Evolutionary conservation across 768 basidiomycete genomes (phyloP), one percentile per base, ranked within the genome.

Genomic region (Thelephora ganbajun): DNA sequence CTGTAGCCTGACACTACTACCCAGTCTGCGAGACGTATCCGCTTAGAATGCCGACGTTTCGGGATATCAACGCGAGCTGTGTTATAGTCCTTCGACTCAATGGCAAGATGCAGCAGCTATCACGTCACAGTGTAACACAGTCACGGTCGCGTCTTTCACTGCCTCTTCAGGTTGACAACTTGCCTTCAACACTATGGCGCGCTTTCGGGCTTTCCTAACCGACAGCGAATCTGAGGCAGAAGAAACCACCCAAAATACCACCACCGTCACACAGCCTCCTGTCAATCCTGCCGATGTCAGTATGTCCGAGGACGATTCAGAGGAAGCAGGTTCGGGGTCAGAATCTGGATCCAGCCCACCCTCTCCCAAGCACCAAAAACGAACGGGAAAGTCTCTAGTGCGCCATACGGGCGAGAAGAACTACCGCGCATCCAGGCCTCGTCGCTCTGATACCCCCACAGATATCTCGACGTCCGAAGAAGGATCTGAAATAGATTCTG

Each of bases 141-240:
- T 30, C 26, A 30, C 26, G 9, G 26, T 30, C 26, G 26, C 26
- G 26, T 30, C 26, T 30, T 30, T 30, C 9, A 9, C 26, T 9
- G 26, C 26, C 26, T 30, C 26, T 30, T 30, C 26, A 30, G 9
- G 26, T 30, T 9, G 26, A 30, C 5, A 30, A 30, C 26, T 30
- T 4, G 26, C 26, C 26, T 30, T 30, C 26, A 9, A n/a, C 9
- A 30, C 53, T 43, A 83, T 83, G 80, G 70, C 79, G 50, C 78
- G 81, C 46, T 85, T 83, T 66, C 72, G 74, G 49, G 82, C 81
- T 26, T 73, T 73, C 58, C 65, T 68, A 14, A 77, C 73, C 61
- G 79, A 78, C 60, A 69, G 62, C 53, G 69, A 69, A 47, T 75
- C 75, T 58, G 72, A 75, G 58, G 73, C 72, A 46, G 68, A 69